Conservation (phyloP, 2,329 filamentous ascomycete species). For the Alternaria brassicicola region DNA sequence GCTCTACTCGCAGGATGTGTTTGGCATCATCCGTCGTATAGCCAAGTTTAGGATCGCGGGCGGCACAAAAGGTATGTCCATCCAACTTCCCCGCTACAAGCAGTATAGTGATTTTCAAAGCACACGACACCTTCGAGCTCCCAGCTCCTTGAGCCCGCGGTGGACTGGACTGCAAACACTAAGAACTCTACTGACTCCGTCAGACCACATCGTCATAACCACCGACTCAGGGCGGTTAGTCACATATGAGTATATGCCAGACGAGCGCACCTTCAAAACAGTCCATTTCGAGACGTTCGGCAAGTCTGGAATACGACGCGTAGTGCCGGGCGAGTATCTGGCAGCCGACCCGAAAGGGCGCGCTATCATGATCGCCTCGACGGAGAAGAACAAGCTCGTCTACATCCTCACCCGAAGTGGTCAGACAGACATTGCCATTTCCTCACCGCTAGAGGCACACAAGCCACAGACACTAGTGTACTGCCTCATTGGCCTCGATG, state of each 20-base stretch:
- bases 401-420: constrained; percentile 97
- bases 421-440: constrained; percentile 94
- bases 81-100: constrained; percentile 38
- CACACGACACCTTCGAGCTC: constrained; percentile 37
- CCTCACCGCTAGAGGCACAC: constrained; percentile 94
- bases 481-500: constrained; percentile 85
- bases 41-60: constrained; percentile 91
- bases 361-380: constrained; percentile 89
- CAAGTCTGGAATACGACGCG: constrained; percentile 91
- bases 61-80: constrained; percentile 85
- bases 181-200: constrained; percentile 45
- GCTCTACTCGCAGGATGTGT: constrained; percentile 88
- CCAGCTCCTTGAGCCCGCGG: constrained; percentile 31
- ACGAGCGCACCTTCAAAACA: constrained; percentile 84
- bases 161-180: constrained; percentile 38
- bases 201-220: constrained; percentile 94
- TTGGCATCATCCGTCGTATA: constrained; percentile 90
- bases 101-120: constrained; percentile 58
- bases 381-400: constrained; percentile 99
- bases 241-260: constrained; percentile 87
- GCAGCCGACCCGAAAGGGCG: constrained; percentile 94
- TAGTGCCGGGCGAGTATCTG: constrained; percentile 94
- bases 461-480: constrained; percentile 91
- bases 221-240: constrained; percentile 96
- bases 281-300: constrained; percentile 97